Base-by-base conservation (phyloP, 2,329 filamentous ascomycete genomes). In the Mycosphaerelloides madeirae region DNA sequence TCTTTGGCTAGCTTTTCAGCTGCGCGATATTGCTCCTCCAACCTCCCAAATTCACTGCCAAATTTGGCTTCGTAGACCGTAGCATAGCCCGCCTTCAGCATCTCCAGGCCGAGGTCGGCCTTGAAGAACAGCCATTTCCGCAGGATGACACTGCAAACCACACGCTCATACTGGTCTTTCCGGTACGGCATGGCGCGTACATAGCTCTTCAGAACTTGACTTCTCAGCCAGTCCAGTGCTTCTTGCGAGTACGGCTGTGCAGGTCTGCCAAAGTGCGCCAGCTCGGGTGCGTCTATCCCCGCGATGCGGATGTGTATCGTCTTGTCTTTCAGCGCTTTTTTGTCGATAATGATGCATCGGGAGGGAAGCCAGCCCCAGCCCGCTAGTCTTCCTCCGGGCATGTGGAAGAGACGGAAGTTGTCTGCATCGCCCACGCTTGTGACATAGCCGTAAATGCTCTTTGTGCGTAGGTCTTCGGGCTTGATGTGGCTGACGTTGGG, bases 401-500 rank as follows among this genome's bases (percentile, higher is more conserved):
- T 97, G 66, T 98, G 93, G 65, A 85, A 98, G 37, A 98, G 66
- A 56, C 93, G 85, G 65, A 98, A 96, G 63, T 91, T 91, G 67
- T 98, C 93, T 3, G 89, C 94, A 74, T 98, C 93, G 32, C 94
- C 93, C 18, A 98, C 93, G 56, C 86, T 89, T 11, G 91, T 96
- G 32, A 97, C 93, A 50, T 78, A 79, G 12, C 93, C 93, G 57
- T 91, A 85, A 32, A 98, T 63, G 55, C 80, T 90, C 56, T 86
- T 78, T 49, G 74, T 81, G 35, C 86, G 80, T 63, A 91, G 91
- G 62, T 83, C 84, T 9, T 74, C 72, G 2, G 87, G 85, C 37
- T 81, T 80, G 55, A 98, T 84, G 62, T 89, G 78, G 18, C 78
- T 74, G 29, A 87, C 80, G 44, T 81, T 83, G 3, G 89, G 89